Evolutionary conservation across 768 basidiomycete genomes (phyloP), one percentile per base, ranked within the genome.

Genomic region (Boletus rufocinnamomeus): DNA sequence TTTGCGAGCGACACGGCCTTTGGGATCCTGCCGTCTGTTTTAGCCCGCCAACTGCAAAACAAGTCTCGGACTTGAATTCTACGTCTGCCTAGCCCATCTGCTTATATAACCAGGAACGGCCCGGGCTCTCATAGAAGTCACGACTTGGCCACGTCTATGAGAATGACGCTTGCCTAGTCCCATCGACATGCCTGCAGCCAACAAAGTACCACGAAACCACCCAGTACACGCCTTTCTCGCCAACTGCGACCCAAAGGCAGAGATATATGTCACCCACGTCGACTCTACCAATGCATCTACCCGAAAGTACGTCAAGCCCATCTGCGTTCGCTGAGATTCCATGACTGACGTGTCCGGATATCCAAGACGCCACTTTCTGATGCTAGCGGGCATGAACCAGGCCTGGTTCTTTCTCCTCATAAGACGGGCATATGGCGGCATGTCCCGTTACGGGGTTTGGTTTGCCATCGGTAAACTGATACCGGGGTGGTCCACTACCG

Each of bases 191-290:
- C 67, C 70, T 9, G 56, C 65, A 25, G 62, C 60, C 13, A 63
- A 65, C 50, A 62, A 52, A 50, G 60, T 72, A 34, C 71, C 72
- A n/a, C 56, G 66, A 21, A 16, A 52, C 34, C 71, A 72, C n/a
- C 69, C 71, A 13, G 63, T 65, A 28, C 59, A 45, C 41, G 44
- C 63, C 4, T 69, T 72, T 52, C 44, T 72, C 8, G 49, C 59
- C 1, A 34, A 44, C 6, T 53, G 66, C 47, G 64, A 67, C 48
- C 51, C 63, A 5, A 63, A 50, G 38, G 57, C 40, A 45, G 72
- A 72, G 59, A 43, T 74, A 32, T 74, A 66, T 56, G 66, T 72
- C 34, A 74, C 71, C 27, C 72, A 72, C 23, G 49, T 71, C 32
- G 67, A 74, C 44, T 46, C 65, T 25, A 35, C 60, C 40, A 57